phyloP scores from a whole-genome alignment of 2,329 filamentous ascomycete species.

The Tolypocladium tropicale region DNA sequence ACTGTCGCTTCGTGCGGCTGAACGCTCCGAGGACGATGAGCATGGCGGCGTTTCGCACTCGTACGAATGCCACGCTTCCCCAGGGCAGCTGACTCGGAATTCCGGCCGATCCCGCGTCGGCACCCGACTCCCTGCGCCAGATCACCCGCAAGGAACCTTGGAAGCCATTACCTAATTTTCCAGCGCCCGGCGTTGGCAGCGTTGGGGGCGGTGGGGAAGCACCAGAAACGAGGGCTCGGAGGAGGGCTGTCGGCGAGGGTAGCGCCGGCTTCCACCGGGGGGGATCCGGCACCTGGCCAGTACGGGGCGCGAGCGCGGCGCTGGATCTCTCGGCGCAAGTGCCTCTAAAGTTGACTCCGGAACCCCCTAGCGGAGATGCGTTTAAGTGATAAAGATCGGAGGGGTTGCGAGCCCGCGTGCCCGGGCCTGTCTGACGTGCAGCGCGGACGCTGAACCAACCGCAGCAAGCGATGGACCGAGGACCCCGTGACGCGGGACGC shows the following conservation, averaged over 20 bases:
- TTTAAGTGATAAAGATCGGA: not conserved
- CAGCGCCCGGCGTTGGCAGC: not conserved
- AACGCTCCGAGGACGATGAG: no score
- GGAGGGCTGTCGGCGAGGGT: not conserved
- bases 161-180: not conserved
- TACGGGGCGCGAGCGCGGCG: not conserved
- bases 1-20: no score
- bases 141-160: no score
- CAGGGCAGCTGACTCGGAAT: not conserved
- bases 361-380: not conserved
- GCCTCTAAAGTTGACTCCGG: conserved; percentile 7
- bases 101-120: no score
- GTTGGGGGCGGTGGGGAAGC: not conserved
- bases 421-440: not conserved
- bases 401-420: not conserved
- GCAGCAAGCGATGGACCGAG: not conserved
- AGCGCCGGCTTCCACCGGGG: conserved; percentile 1
- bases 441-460: not conserved
- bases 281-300: not conserved
- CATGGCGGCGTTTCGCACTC: no score
- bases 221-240: not conserved
- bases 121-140: not conserved
- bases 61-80: no score
- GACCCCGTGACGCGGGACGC: not conserved
- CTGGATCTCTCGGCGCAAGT: conserved; percentile 1